Conservation (phyloP, 495 filamentous ascomycete species). For the Penicillium desertorum region DNA sequence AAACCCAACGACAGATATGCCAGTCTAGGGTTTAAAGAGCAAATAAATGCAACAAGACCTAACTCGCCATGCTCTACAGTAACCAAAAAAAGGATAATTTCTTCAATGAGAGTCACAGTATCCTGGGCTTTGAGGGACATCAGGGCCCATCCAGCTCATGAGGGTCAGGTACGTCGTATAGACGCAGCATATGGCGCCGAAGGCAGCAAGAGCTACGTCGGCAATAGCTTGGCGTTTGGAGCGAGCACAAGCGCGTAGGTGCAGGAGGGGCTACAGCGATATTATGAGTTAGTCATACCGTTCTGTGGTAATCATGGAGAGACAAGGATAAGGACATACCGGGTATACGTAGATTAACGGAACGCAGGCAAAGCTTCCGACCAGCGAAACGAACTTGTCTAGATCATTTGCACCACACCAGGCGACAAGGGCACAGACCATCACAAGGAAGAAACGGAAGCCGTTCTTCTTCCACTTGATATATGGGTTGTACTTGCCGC, state of each 20-base stretch:
- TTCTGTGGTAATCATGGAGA: background rate
- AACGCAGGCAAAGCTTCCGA: constrained; percentile 97
- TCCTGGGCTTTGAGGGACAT: constrained; percentile 45
- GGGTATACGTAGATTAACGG: constrained; percentile 97
- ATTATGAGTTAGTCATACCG: constrained; percentile 9
- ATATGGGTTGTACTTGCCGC: constrained; percentile 90
- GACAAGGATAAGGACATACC: constrained; percentile 52
- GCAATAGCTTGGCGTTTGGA: constrained; percentile 60
- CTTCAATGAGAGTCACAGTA: constrained; percentile 55
- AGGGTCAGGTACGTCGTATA: constrained; percentile 88
- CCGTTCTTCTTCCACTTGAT: constrained; percentile 99
- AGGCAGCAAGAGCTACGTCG: constrained; percentile 72
- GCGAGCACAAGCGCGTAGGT: constrained; percentile 74
- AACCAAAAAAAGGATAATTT: constrained; percentile 2
- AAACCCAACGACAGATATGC: constrained; percentile 21
- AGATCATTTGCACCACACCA: constrained; percentile 91
- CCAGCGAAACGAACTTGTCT: constrained; percentile 94
- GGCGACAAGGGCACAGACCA: constrained; percentile 78
- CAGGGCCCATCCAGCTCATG: constrained; percentile 70
- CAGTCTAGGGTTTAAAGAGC: constrained; percentile 17
- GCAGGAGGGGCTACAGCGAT: constrained; percentile 73
- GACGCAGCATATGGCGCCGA: constrained; percentile 80
- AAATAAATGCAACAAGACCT: constrained; percentile 5
- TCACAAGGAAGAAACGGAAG: constrained; percentile 89
- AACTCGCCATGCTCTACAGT: constrained; percentile 10